Evolutionary conservation across 306 rosid species (phyloP), one percentile per base, ranked within the genome.

Genomic region (Psophocarpus tetragonolobus): DNA sequence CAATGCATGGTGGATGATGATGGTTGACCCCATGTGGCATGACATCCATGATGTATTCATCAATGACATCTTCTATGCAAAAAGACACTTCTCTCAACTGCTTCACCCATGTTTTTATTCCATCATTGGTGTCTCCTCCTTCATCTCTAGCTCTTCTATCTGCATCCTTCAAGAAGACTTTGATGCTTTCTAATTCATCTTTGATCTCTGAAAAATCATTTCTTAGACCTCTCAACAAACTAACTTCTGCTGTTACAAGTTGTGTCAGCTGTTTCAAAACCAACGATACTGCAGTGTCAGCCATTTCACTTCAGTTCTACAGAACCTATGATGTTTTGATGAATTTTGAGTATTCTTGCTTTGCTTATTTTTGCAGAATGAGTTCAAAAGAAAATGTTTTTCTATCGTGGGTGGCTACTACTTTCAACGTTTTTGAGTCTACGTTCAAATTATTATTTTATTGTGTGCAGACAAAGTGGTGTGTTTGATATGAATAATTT

Each of bases 21-120:
- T 17, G 60, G 60, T 53, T 20, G 14, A 10, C 30, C 26, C 13
- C 10, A 8, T 8, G 26, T 3, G 68, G 70, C 42, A n/a, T n/a
- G n/a, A 14, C 12, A 38, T 41, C 36, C 67, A 74, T 66, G 29
- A 2, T 61, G 33, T 82, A 82, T 23, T 62, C 41, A 17, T 82
- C 85, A 1, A 76, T 62, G n/a, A n/a, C n/a, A n/a, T n/a, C n/a
- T n/a, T n/a, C n/a, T n/a, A n/a, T n/a, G n/a, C n/a, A n/a, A n/a
- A 82, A 48, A 18, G 85, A 77, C 6, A 44, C 68, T 69, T 82
- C 85, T 61, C 78, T 18, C 2, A 81, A 4, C 2, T 81, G 66
- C 50, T 69, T 68, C 85, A 51, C 27, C 58, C 27, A 51, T 51
- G 60, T 51, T 51, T 20, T 51, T 51, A 20, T 51, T 51, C 60